These are phyloP conservation scores for Globomyces sp. DNA, from an alignment of 371 early-diverging fungal genomes.

Conservation along the genomic window DNA sequence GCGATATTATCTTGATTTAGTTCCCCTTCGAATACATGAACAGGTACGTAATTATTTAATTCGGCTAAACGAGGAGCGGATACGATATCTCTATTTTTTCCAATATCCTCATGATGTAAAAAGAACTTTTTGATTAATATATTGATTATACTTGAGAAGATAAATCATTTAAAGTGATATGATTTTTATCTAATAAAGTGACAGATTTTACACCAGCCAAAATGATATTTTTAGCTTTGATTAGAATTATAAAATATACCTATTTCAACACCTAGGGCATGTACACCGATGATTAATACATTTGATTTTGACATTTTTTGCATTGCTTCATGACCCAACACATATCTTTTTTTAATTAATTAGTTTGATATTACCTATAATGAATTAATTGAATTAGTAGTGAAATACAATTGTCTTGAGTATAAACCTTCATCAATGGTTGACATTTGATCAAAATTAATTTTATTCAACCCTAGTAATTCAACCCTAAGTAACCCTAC, in stretches of 20 bases:
- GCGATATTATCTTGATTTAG: constrained; percentile 68
- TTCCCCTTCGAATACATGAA: constrained; percentile 75
- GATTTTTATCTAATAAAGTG: constrained; percentile 84
- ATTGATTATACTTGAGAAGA: constrained; percentile 77
- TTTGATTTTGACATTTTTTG: constrained; percentile 95
- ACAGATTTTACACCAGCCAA: constrained; percentile 99
- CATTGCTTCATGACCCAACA: constrained; percentile 99
- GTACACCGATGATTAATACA: constrained; percentile 95
- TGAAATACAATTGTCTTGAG: constrained; percentile 90
- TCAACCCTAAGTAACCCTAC: too few relatives aligned
- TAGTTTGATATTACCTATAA: too few relatives aligned
- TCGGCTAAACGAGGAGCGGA: constrained; percentile 85
- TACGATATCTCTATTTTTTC: constrained; percentile 83
- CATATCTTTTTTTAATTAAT: constrained; percentile 69
- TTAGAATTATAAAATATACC: constrained; percentile 51
- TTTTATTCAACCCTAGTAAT: too few relatives aligned
- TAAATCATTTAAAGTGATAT: constrained; percentile 79
- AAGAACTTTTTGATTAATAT: constrained; percentile 74
- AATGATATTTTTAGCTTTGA: constrained; percentile 96
- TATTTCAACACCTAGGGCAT: constrained; percentile 98
- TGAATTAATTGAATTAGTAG: constrained; percentile 30
- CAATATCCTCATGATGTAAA: constrained; percentile 85
- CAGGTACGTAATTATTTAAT: constrained; percentile 98
- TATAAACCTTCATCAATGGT: constrained; percentile 93
- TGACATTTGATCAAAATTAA: not conserved